A percentile compares a stretch with the other conserved stretches of the same genome.
These are phyloP conservation scores for Vitis hybrid DNA, from an alignment of 177 flowering plant species.

Conservation along the genomic window DNA sequence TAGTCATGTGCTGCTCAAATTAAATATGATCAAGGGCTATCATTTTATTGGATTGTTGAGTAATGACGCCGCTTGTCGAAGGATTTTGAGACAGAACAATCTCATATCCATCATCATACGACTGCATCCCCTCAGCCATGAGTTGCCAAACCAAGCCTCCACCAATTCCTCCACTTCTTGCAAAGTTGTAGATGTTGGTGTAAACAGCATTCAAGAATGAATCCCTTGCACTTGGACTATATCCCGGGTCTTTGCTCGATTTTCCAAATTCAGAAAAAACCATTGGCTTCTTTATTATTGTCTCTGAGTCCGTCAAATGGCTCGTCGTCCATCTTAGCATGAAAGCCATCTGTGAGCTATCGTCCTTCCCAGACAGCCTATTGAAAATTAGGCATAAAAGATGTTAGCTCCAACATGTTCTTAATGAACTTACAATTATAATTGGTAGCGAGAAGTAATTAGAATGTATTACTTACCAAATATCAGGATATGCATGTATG, in stretches of 20 bases:
- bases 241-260: constrained; percentile 44
- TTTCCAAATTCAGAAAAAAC: constrained; percentile 53
- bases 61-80: constrained; percentile 32
- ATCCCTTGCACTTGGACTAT: constrained; percentile 29
- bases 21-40: constrained; percentile 18
- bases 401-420: no score
- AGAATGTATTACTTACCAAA: constrained; percentile 35
- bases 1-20: not conserved
- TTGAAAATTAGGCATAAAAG: not conserved
- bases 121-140: constrained; percentile 50
- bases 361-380: constrained; percentile 43
- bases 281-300: constrained; percentile 44
- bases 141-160: constrained; percentile 60
- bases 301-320: constrained; percentile 42
- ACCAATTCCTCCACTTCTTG: constrained; percentile 35
- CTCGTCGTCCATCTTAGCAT: constrained; percentile 44
- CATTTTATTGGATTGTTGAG: constrained; percentile 35
- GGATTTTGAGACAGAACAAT: constrained; percentile 37
- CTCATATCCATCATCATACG: constrained; percentile 53
- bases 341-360: constrained; percentile 36
- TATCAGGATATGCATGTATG: constrained; percentile 65
- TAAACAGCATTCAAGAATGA: constrained; percentile 28
- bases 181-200: constrained; percentile 32
- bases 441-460: not conserved
- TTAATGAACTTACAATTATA: no score